Percentiles rank a stretch among this genome's conserved stretches.
Evolutionary conservation across 345 rosid species (phyloP).

Genomic region (Melastoma malabathricum): DNA sequence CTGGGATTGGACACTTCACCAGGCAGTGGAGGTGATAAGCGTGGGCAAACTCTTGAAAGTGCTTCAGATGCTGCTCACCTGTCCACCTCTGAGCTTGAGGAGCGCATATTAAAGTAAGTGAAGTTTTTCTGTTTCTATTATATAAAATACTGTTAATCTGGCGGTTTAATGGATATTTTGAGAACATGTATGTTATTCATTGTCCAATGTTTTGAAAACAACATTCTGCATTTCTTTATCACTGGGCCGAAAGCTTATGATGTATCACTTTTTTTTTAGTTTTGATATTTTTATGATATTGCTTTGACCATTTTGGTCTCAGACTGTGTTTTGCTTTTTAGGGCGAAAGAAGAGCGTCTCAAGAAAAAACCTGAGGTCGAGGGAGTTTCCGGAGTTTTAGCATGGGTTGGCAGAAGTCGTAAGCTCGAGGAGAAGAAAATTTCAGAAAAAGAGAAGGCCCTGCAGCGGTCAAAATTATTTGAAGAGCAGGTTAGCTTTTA

Average conservation of each 20-base stretch:
- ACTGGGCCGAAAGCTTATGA: no score
- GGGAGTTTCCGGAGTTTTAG: slow-evolving; percentile 44
- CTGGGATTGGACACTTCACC: slow-evolving; percentile 22
- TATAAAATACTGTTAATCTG: neutral
- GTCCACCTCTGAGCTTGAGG: slow-evolving; percentile 31
- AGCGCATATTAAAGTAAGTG: slow-evolving; percentile 63
- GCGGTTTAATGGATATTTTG: no score
- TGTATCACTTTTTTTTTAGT: no score
- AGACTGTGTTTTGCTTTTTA: slow-evolving; percentile 9
- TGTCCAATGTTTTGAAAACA: no score
- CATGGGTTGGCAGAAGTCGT: slow-evolving; percentile 71
- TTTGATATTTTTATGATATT: no score
- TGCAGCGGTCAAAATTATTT: slow-evolving; percentile 60
- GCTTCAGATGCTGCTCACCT: slow-evolving; percentile 20
- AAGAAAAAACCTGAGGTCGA: slow-evolving; percentile 53
- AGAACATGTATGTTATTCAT: no score
- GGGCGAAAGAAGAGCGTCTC: slow-evolving; percentile 77
- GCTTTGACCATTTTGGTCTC: no score
- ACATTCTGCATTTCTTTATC: no score
- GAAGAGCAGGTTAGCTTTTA: slow-evolving; percentile 67
- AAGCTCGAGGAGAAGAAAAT: slow-evolving; percentile 62
- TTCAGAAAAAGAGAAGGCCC: slow-evolving; percentile 67
- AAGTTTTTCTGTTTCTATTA: neutral
- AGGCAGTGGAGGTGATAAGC: slow-evolving; percentile 20
- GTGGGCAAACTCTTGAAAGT: slow-evolving; percentile 19